A percentile compares a stretch with the other conserved stretches of the same genome.
phyloP scores from a whole-genome alignment of 345 rosid species.

The Linum lewisii region DNA sequence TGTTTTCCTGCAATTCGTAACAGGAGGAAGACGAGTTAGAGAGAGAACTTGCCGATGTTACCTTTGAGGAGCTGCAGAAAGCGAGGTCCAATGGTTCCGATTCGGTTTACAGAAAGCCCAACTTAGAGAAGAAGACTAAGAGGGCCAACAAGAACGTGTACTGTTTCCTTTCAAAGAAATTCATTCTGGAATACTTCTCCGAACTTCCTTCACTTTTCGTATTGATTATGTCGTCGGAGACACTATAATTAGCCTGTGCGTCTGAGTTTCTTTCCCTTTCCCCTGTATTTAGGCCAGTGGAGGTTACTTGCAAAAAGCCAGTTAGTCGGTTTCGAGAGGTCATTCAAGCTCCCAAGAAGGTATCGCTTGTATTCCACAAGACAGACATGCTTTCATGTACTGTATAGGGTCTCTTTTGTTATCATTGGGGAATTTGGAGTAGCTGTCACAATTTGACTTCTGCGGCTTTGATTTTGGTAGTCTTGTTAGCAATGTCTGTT shows the following conservation, averaged over 20 bases:
- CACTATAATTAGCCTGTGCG: not conserved
- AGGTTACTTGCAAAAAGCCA: constrained; percentile 65
- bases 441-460: not conserved
- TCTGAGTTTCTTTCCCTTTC: not conserved
- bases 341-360: constrained; percentile 70
- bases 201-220: not conserved
- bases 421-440: not conserved
- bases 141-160: constrained; percentile 78
- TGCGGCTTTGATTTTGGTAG: not conserved
- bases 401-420: not conserved
- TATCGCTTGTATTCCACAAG: constrained; percentile 6
- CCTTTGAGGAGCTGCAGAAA: constrained; percentile 73
- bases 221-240: not conserved
- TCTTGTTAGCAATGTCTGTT: not conserved
- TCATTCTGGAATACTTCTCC: not conserved
- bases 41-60: constrained; percentile 56
- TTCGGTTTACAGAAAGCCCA: constrained; percentile 24
- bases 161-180: not conserved
- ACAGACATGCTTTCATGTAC: not conserved
- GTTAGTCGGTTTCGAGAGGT: constrained; percentile 69
- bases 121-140: constrained; percentile 30
- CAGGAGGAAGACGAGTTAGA: constrained; percentile 44
- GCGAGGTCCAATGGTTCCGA: constrained; percentile 64
- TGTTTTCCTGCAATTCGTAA: not conserved
- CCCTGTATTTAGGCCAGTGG: constrained; percentile 47